Percentiles rank a stretch among this genome's conserved stretches.
Evolutionary conservation across 1,284 basidiomycete species (phyloP).

Genomic region (Ustilago bromivora): DNA sequence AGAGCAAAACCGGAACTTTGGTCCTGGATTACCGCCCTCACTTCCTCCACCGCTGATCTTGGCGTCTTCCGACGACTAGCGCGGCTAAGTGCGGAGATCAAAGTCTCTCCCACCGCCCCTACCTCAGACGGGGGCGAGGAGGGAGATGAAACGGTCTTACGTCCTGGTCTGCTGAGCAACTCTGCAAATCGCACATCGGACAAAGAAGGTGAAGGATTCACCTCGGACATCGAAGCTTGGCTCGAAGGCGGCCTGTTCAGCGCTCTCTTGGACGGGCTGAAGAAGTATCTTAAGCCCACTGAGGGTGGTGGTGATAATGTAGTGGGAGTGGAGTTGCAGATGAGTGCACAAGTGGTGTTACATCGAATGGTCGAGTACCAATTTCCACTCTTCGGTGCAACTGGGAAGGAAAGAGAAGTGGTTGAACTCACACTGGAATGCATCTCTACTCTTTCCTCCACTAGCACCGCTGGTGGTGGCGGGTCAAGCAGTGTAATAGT

Average conservation of each 20-base stretch:
- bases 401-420: conserved; percentile 32
- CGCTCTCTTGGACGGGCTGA: conserved; percentile 20
- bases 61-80: conserved; percentile 40
- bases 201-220: conserved; percentile 10
- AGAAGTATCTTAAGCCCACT: conserved; percentile 14
- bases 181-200: conserved; percentile 2
- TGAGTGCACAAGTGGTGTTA: conserved; percentile 51
- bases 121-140: conserved; percentile 10
- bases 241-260: conserved; percentile 38
- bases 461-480: neutral
- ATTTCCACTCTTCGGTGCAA: conserved; percentile 37
- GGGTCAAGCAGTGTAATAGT: conserved; percentile 4
- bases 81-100: conserved; percentile 48
- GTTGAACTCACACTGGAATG: conserved; percentile 15
- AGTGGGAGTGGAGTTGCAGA: conserved; percentile 22
- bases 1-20: conserved; percentile 51
- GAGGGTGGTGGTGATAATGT: neutral
- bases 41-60: conserved; percentile 34
- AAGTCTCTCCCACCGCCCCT: conserved; percentile 9
- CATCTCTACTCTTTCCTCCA: conserved; percentile 2
- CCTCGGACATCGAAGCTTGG: conserved; percentile 30
- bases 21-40: conserved; percentile 45
- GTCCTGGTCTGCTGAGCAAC: conserved; percentile 20
- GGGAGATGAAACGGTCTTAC: conserved; percentile 32
- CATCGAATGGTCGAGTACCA: conserved; percentile 54